Evolutionary conservation across 805 yeast genomes (phyloP), one percentile per base, ranked within the genome.

Genomic region (Candida fluviatilis): DNA sequence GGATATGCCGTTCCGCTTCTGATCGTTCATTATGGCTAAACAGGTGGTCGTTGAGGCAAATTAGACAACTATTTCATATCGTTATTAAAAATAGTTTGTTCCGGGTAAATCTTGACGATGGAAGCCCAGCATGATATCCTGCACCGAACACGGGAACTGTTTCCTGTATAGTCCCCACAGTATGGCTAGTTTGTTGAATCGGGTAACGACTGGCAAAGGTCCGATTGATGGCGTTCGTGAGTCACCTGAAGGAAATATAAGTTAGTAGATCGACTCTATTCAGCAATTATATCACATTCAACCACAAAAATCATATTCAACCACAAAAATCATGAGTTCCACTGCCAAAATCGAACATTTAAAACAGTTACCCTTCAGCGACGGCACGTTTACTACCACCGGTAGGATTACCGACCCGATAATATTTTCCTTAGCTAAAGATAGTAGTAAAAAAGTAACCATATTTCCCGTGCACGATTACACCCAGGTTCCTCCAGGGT

Each of bases 381-480:
- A 55, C 35, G 55, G 56, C 5, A 38, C 40, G 17, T 55, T 52
- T 36, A 43, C 42, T 11, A 39, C 31, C 2, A 50, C 57, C 1
- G 59, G 58, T 4, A 45, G 45, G 15, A 54, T 73, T 40, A 61
- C 69, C 2, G 58, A 62, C 13, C 67, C 70, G 3, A 47, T 68
- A 8, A 54, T 50, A 3, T 64, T 76, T 39, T 52, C 58, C 2
- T 57, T 80, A 36, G 64, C 53, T 13, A 76, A 75, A 46, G 64
- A 62, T 7, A 67, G 69, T 2, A 49, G 65, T 3, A 40, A 42
- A 14, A 47, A 51, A 1, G 88, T 78, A 1, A 82, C 90, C 0
- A 60, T 86, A 1, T 62, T 78, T 35, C 89, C 90, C 2, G 68
- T 81, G 31, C 75, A 76, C 43, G 58, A 69, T 7, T 39, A 65